A percentile compares a stretch with the other conserved stretches of the same genome.
Evolutionary conservation across 2,329 filamentous ascomycete species (phyloP).

Genomic region (Orbilia quercus): DNA sequence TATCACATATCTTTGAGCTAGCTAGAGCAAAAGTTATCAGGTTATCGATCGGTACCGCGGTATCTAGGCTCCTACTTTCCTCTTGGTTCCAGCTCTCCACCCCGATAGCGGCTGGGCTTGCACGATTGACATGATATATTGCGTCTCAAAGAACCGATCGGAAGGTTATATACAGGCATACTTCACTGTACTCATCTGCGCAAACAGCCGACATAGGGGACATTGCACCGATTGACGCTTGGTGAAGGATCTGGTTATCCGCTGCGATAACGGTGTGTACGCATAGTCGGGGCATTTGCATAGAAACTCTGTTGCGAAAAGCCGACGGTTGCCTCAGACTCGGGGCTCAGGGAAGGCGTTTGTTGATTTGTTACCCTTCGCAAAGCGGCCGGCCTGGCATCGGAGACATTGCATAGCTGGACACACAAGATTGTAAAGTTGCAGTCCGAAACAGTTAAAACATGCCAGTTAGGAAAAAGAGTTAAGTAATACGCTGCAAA

Average conservation of each 20-base stretch:
- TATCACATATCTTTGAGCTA: background rate
- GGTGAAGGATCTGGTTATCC: slow-evolving; percentile 50
- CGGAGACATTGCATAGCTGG: slow-evolving; percentile 27
- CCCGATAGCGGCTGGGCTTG: slow-evolving; percentile 36
- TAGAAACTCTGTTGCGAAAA: slow-evolving; percentile 22
- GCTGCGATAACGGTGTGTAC: slow-evolving; percentile 25
- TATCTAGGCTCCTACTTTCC: background rate
- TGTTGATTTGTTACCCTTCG: slow-evolving; percentile 37
- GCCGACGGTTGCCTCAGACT: slow-evolving; percentile 47
- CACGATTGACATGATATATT: slow-evolving; percentile 28
- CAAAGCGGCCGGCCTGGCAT: slow-evolving; percentile 54
- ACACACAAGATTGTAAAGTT: background rate
- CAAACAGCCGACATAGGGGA: slow-evolving; percentile 18
- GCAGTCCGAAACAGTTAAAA: slow-evolving; percentile 21
- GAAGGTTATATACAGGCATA: slow-evolving; percentile 26
- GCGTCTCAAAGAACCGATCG: slow-evolving; percentile 21
- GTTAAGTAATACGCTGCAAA: slow-evolving; percentile 46
- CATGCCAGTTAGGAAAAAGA: slow-evolving; percentile 3
- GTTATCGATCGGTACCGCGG: background rate
- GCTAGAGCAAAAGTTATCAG: no score
- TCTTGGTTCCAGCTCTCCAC: background rate
- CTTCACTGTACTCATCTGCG: background rate
- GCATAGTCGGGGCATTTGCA: background rate
- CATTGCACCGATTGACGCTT: slow-evolving; percentile 26
- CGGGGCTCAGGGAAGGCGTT: background rate